These are phyloP conservation scores for Sphagnum magellanicum DNA, from an alignment of 228 moss, liverwort and hornwort genomes.

Conservation along the genomic window DNA sequence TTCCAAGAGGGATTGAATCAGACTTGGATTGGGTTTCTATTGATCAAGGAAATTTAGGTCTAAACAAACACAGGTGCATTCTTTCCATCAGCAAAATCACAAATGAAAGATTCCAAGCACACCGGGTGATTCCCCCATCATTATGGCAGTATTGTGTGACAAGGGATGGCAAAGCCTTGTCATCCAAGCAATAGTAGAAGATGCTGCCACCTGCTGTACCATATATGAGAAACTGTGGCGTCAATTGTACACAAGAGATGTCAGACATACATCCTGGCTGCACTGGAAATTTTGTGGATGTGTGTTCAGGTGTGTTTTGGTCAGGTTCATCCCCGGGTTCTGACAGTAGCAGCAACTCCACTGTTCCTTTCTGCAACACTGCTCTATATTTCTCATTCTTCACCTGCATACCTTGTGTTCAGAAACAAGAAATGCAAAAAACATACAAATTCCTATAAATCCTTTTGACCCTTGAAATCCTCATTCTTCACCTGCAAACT, in stretches of 20 bases:
- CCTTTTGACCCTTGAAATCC: too few species aligned
- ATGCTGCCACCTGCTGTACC: slow-evolving; percentile 59
- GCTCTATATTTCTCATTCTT: slow-evolving; percentile 19
- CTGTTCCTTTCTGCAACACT: slow-evolving; percentile 10
- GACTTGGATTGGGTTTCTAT: not conserved
- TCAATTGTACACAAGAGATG: slow-evolving; percentile 46
- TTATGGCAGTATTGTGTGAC: slow-evolving; percentile 46
- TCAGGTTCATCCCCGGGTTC: not conserved
- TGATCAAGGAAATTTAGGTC: not conserved
- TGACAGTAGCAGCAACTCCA: slow-evolving; percentile 19
- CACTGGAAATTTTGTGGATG: slow-evolving; percentile 13
- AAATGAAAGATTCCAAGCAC: not conserved
- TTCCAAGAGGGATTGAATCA: not conserved
- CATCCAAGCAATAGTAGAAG: slow-evolving; percentile 34
- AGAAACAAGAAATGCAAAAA: too few species aligned
- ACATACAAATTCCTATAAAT: too few species aligned
- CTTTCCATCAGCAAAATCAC: not conserved
- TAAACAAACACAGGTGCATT: not conserved
- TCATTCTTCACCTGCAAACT: too few species aligned
- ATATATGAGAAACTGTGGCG: slow-evolving; percentile 50
- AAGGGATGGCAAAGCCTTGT: slow-evolving; percentile 35
- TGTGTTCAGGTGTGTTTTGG: not conserved
- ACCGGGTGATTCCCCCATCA: slow-evolving; percentile 62
- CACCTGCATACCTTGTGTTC: not conserved
- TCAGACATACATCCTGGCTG: slow-evolving; percentile 5